Evolutionary conservation across 176 grass and related monocot genomes (phyloP).

Genomic region (Bolboschoenus planiculmis): DNA sequence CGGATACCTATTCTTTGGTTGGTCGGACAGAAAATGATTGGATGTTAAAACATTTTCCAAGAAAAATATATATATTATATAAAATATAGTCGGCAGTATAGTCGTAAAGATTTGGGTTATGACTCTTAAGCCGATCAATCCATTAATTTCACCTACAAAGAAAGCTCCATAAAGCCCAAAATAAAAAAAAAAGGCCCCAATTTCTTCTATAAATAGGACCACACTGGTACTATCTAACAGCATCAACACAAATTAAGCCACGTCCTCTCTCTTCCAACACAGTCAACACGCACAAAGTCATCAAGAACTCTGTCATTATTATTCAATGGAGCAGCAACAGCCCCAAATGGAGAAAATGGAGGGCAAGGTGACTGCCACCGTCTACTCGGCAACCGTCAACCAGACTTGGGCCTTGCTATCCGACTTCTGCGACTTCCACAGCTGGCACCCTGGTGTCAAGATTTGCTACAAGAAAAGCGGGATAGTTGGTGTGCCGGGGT

Average conservation of each 20-base stretch:
- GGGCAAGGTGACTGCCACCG: slow-evolving; percentile 31
- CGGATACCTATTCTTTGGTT: too few species aligned
- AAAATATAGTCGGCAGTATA: too few species aligned
- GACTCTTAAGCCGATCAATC: too few species aligned
- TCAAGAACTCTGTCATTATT: neutral
- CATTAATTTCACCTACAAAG: too few species aligned
- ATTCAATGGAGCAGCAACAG: slow-evolving; percentile 1
- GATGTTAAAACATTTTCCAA: too few species aligned
- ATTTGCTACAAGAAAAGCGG: slow-evolving; percentile 43
- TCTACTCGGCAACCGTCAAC: slow-evolving; percentile 33
- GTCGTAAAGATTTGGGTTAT: too few species aligned
- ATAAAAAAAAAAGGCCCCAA: neutral
- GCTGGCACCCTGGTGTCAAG: slow-evolving; percentile 57
- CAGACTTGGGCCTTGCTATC: slow-evolving; percentile 72
- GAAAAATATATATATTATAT: too few species aligned
- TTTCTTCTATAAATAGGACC: slow-evolving; percentile 4
- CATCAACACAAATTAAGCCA: neutral
- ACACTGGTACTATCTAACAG: neutral
- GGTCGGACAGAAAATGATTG: too few species aligned
- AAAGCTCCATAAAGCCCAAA: neutral
- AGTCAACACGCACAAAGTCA: neutral
- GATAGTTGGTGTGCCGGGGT: slow-evolving; percentile 15
- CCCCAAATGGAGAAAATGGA: slow-evolving; percentile 38
- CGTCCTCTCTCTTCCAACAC: neutral
- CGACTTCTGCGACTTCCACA: slow-evolving; percentile 62